Conservation (phyloP, 2,329 filamentous ascomycete genomes). For the Trichoderma sp. region DNA sequence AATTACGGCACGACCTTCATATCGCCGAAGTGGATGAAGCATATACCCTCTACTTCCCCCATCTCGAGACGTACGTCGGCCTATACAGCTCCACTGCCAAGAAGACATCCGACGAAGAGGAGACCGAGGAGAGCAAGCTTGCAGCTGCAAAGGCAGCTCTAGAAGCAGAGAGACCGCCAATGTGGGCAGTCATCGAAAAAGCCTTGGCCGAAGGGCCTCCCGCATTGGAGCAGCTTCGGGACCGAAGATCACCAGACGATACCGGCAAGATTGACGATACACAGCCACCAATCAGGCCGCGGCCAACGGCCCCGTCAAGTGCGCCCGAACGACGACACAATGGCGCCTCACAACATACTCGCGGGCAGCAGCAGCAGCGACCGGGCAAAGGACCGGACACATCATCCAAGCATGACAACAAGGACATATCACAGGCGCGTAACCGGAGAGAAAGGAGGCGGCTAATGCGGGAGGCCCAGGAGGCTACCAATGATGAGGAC, state of each 20-base stretch:
- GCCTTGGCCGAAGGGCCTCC: constrained; percentile 56
- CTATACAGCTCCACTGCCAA: constrained; percentile 50
- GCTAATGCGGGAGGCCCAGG: constrained; percentile 35
- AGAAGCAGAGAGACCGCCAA: constrained; percentile 50
- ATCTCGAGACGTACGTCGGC: constrained; percentile 67
- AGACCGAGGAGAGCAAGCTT: constrained; percentile 37
- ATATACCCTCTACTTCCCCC: constrained; percentile 71
- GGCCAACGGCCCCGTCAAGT: neutral
- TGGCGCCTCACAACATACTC: constrained; percentile 17
- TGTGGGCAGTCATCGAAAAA: constrained; percentile 67
- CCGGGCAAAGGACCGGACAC: constrained; percentile 22
- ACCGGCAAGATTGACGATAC: constrained; percentile 9
- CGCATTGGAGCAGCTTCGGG: constrained; percentile 53
- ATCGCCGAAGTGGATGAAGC: constrained; percentile 70
- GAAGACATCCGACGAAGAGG: constrained; percentile 38
- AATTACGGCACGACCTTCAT: constrained; percentile 58
- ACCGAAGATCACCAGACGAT: constrained; percentile 41
- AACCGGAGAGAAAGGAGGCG: constrained; percentile 38
- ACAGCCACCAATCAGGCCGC: constrained; percentile 16
- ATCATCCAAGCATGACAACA: constrained; percentile 21
- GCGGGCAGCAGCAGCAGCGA: constrained; percentile 22
- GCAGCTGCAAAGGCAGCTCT: constrained; percentile 45
- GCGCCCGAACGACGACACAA: neutral
- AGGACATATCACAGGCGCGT: constrained; percentile 26
- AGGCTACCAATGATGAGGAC: constrained; percentile 35